A percentile compares a stretch with the other conserved stretches of the same genome.
phyloP scores from a whole-genome alignment of 805 yeast genomes.

The Nakazawaea populi region DNA sequence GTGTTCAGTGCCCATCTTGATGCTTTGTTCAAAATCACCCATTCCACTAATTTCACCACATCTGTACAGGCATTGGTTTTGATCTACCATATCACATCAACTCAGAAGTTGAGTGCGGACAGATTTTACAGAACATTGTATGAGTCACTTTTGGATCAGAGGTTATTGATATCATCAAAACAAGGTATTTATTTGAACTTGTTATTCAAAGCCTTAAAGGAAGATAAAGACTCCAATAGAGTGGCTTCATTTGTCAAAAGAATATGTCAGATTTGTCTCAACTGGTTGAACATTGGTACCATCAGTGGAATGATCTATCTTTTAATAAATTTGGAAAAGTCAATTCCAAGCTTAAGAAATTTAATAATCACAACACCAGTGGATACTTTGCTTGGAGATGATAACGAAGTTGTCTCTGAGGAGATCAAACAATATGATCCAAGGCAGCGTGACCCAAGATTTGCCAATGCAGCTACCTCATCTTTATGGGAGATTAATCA shows the following conservation, averaged over 20 bases:
- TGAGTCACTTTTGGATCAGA: slow-evolving; percentile 80
- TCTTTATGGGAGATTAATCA: slow-evolving; percentile 83
- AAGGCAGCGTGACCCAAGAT: slow-evolving; percentile 87
- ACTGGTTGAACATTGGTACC: slow-evolving; percentile 87
- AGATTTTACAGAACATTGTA: slow-evolving; percentile 85
- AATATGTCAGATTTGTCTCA: slow-evolving; percentile 74
- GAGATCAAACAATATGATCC: slow-evolving; percentile 56
- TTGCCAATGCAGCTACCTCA: slow-evolving; percentile 75
- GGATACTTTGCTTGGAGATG: slow-evolving; percentile 35
- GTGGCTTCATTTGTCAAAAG: slow-evolving; percentile 89
- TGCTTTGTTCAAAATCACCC: slow-evolving; percentile 84
- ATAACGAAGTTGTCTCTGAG: slow-evolving; percentile 19
- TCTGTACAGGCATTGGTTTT: slow-evolving; percentile 87
- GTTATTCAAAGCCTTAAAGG: slow-evolving; percentile 75
- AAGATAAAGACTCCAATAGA: slow-evolving; percentile 57
- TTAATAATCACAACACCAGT: slow-evolving; percentile 49
- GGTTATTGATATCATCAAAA: slow-evolving; percentile 82
- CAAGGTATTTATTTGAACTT: slow-evolving; percentile 88
- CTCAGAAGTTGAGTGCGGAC: slow-evolving; percentile 51
- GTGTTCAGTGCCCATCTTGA: slow-evolving; percentile 73
- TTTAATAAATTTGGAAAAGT: slow-evolving; percentile 60
- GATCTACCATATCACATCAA: slow-evolving; percentile 69
- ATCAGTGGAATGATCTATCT: slow-evolving; percentile 77
- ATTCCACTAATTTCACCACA: slow-evolving; percentile 90
- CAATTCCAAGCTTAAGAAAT: slow-evolving; percentile 61